phyloP scores from a whole-genome alignment of 129 eudicot genomes.

The Chrysanthemum seticuspe region DNA sequence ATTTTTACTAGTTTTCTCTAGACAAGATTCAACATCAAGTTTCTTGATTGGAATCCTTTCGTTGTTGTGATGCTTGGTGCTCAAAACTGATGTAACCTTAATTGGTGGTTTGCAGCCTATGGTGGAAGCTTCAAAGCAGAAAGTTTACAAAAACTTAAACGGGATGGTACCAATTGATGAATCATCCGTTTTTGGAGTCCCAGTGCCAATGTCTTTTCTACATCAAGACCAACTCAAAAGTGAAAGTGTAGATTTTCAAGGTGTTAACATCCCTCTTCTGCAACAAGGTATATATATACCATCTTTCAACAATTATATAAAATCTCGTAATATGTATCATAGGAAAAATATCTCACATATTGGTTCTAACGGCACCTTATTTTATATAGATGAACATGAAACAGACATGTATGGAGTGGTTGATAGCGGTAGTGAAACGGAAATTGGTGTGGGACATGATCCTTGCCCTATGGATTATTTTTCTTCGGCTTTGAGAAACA shows the following conservation, averaged over 20 bases:
- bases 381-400: conserved; percentile 19
- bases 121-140: conserved; percentile 50
- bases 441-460: conserved; percentile 1
- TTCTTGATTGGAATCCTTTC: background rate
- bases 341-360: conserved; percentile 17
- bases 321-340: no score
- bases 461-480: background rate
- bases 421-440: conserved; percentile 11
- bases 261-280: no score
- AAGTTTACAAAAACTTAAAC: conserved; percentile 34
- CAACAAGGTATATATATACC: no score
- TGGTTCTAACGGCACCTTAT: no score
- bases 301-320: no score
- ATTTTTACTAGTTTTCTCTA: background rate
- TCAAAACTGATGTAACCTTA: conserved; percentile 8
- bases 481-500: conserved; percentile 20
- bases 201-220: conserved; percentile 30
- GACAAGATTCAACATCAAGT: no score
- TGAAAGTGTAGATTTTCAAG: background rate
- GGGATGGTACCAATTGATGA: conserved; percentile 35
- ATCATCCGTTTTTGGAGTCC: conserved; percentile 29
- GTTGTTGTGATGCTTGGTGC: background rate
- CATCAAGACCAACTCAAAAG: conserved; percentile 9
- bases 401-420: conserved; percentile 24
- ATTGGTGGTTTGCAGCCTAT: conserved; percentile 37